These are phyloP conservation scores for Monosporascus sp. DNA, from an alignment of 2,329 filamentous ascomycete species.

Conservation along the genomic window DNA sequence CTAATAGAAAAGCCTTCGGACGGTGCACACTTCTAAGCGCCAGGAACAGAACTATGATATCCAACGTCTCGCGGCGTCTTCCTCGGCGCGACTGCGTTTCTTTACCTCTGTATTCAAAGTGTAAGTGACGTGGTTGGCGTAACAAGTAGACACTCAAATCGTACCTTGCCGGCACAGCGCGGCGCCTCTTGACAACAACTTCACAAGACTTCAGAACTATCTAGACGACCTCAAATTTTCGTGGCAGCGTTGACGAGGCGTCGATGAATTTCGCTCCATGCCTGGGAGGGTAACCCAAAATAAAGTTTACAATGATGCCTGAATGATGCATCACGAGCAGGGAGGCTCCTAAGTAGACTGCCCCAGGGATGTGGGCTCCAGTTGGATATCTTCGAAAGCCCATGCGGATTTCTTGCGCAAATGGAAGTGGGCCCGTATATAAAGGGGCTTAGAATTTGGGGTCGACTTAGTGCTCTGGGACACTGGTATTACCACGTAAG, in stretches of 20 bases:
- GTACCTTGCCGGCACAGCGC: too few relatives aligned
- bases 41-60: slow-evolving; percentile 2
- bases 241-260: background rate
- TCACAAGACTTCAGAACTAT: background rate
- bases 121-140: background rate
- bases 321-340: background rate
- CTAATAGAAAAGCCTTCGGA: background rate
- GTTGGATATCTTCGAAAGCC: too few relatives aligned
- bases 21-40: slow-evolving; percentile 1
- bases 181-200: too few relatives aligned
- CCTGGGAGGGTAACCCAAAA: background rate
- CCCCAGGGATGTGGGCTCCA: too few relatives aligned
- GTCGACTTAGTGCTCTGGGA: background rate
- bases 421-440: too few relatives aligned
- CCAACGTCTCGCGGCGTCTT: slow-evolving; percentile 1
- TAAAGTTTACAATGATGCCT: background rate
- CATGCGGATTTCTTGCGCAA: too few relatives aligned
- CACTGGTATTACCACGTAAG: background rate
- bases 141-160: too few relatives aligned
- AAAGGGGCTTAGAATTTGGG: background rate
- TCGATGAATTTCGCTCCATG: background rate
- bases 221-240: background rate
- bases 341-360: too few relatives aligned
- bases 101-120: background rate
- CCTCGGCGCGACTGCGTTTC: background rate